Evolutionary conservation across 2,329 filamentous ascomycete species (phyloP), one percentile per base, ranked within the genome.

Genomic region (Coniella lustricola): DNA sequence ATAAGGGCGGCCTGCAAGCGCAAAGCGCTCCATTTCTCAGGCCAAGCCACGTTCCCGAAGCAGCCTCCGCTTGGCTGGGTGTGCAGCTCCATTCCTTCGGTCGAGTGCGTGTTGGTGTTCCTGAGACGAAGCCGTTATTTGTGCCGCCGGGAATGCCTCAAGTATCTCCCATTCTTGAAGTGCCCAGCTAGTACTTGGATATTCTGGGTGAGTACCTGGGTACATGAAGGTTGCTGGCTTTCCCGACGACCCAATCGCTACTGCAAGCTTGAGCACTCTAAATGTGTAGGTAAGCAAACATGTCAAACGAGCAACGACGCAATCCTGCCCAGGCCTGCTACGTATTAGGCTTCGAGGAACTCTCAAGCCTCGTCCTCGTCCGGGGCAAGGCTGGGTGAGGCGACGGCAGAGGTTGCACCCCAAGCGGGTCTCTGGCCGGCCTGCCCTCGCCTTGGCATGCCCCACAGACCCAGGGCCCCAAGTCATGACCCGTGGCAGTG

Each of bases 301-400:
- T n/a, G n/a, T n/a, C n/a, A n/a, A n/a, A n/a, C n/a, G n/a, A n/a
- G n/a, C n/a, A n/a, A n/a, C n/a, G n/a, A n/a, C n/a, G n/a, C n/a
- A n/a, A n/a, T n/a, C n/a, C 32, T n/a, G 32, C 22, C 38, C n/a
- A 41, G 38, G 42, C 49, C 37, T 43, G 40, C 29, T 38, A 39
- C 29, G 41, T 14, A 34, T 32, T 43, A 46, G 45, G 38, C 39
- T 46, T 29, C 41, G 46, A 47, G 43, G 49, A n/a, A 46, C 21
- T 12, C 39, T 42, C 39, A 33, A 42, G 50, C 43, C 50, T 40
- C 50, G 42, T 37, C 43, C 50, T 40, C 50, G 42, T 37, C 50
- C 46, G 49, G 49, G 49, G 38, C 35, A 43, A 39, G 46, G 50
- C 50, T 25, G 50, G 50, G 43, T 49, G 48, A 50, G 47, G 50